These are phyloP conservation scores for Chlorella sp. DNA, from an alignment of 139 green algal species.

Conservation along the genomic window DNA sequence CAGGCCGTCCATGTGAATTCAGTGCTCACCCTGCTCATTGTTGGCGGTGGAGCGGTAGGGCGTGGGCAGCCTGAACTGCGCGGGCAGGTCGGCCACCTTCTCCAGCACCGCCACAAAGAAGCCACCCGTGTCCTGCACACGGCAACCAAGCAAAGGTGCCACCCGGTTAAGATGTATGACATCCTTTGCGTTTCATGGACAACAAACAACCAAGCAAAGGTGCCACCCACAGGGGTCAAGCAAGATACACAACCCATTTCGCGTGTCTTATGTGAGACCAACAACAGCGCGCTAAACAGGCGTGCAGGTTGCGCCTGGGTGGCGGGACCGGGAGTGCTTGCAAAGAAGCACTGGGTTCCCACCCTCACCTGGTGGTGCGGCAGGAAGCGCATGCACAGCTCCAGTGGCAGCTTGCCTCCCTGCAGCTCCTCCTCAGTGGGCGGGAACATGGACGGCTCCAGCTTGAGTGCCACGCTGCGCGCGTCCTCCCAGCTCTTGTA, in stretches of 20 bases:
- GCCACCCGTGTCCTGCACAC: slow-evolving; percentile 87
- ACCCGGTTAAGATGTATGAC: neutral
- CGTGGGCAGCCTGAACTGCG: slow-evolving; percentile 7
- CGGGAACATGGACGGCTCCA: slow-evolving; percentile 82
- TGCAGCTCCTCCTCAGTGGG: slow-evolving; percentile 33
- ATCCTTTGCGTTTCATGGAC: too few relatives aligned
- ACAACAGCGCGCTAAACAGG: too few relatives aligned
- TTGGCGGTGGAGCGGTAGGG: neutral
- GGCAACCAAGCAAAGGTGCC: neutral
- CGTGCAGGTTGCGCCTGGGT: too few relatives aligned
- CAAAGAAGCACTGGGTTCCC: too few relatives aligned
- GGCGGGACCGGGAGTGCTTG: too few relatives aligned
- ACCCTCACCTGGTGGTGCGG: slow-evolving; percentile 73
- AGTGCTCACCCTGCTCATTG: too few relatives aligned
- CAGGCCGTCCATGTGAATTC: too few relatives aligned
- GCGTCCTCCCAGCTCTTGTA: slow-evolving; percentile 59
- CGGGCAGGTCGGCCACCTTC: slow-evolving; percentile 54
- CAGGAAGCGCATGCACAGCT: slow-evolving; percentile 93
- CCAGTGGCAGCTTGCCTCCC: slow-evolving; percentile 78
- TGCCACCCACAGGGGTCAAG: too few relatives aligned
- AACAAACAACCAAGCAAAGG: too few relatives aligned
- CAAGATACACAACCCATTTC: too few relatives aligned
- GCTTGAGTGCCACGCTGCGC: slow-evolving; percentile 29
- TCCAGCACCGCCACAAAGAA: slow-evolving; percentile 96
- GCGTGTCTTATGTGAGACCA: too few relatives aligned